These are phyloP conservation scores for Aphanomyces astaci DNA, from an alignment of 352 stramenopile species.

Conservation along the genomic window DNA sequence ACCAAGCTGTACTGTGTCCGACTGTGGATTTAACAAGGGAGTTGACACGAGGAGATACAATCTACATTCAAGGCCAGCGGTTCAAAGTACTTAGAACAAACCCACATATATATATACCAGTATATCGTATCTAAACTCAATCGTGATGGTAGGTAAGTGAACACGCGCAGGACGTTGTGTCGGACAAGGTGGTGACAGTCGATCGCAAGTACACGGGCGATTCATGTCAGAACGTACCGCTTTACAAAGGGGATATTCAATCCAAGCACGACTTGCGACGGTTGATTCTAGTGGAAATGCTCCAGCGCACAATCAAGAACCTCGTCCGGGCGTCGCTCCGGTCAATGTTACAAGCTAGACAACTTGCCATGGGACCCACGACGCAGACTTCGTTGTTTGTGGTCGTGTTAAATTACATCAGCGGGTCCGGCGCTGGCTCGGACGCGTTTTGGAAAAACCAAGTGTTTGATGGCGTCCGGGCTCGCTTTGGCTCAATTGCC, in stretches of 20 bases:
- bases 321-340: conserved; percentile 72
- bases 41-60: conserved; percentile 51
- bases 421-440: conserved; percentile 43
- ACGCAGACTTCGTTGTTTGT: conserved; percentile 26
- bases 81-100: no score
- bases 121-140: not conserved
- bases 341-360: conserved; percentile 13
- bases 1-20: conserved; percentile 66
- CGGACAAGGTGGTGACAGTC: conserved; percentile 49
- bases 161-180: conserved; percentile 26
- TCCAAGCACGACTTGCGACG: conserved; percentile 53
- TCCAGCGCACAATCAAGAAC: conserved; percentile 82
- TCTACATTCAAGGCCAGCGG: conserved; percentile 50
- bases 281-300: conserved; percentile 78
- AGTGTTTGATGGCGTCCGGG: conserved; percentile 62
- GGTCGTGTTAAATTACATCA: conserved; percentile 60
- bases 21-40: conserved; percentile 77
- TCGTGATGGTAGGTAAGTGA: conserved; percentile 1
- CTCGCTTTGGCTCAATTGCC: conserved; percentile 55
- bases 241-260: conserved; percentile 57
- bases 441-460: conserved; percentile 66
- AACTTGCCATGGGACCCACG: conserved; percentile 10
- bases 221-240: conserved; percentile 59
- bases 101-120: no score
- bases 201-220: conserved; percentile 44